A percentile compares a stretch with the other conserved stretches of the same genome.
Conservation (phyloP, 225 moss, liverwort and hornwort species). For the Marchantia polymorpha region DNA sequence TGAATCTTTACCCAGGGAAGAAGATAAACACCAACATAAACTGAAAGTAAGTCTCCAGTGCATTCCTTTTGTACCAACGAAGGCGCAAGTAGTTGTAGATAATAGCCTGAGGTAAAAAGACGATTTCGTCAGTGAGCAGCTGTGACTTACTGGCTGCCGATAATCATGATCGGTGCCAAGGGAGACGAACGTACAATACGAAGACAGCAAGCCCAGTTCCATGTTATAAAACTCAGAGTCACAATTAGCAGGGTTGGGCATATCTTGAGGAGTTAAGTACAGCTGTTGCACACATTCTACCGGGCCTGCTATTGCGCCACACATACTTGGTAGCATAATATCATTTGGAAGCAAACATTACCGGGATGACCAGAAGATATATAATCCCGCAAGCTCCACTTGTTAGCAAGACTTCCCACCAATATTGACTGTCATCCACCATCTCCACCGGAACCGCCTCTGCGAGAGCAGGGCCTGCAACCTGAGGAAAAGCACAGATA, state of each 20-base stretch:
- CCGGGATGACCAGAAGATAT: constrained; percentile 67
- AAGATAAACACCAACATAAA: constrained; percentile 89
- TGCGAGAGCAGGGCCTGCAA: constrained; percentile 19
- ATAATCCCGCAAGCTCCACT: constrained; percentile 41
- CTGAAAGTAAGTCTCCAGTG: constrained; percentile 71
- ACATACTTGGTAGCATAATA: neutral
- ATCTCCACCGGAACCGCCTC: constrained; percentile 7
- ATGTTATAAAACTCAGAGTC: too few species aligned
- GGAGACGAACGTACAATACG: too few species aligned
- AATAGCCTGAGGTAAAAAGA: constrained; percentile 31
- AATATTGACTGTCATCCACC: constrained; percentile 40
- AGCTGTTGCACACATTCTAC: too few species aligned
- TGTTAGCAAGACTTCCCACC: constrained; percentile 39
- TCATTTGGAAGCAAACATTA: constrained; percentile 11
- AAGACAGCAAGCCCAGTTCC: too few species aligned
- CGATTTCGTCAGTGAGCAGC: too few species aligned
- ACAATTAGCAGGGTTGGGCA: too few species aligned
- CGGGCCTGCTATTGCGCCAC: too few species aligned
- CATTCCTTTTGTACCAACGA: constrained; percentile 83
- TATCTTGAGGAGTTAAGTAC: too few species aligned
- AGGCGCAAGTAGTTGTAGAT: constrained; percentile 71
- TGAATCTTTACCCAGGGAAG: constrained; percentile 67
- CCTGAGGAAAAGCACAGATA: constrained; percentile 16
- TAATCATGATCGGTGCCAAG: too few species aligned
- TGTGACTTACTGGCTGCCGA: too few species aligned